Evolutionary conservation across 2,329 filamentous ascomycete genomes (phyloP).

Genomic region (Microdochium trichocladiopsis): DNA sequence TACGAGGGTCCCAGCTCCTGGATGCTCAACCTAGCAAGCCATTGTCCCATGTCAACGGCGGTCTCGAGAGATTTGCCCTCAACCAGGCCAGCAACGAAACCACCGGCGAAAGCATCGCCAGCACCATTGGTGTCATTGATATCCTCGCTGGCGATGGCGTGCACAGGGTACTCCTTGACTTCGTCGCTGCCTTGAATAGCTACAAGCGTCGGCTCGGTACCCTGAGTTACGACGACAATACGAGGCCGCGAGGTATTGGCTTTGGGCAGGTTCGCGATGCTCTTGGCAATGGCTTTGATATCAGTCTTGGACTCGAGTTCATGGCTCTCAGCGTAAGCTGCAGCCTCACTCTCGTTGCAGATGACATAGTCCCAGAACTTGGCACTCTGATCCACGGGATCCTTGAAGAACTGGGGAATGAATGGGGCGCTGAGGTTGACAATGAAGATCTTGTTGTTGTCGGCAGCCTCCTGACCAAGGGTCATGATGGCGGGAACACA

Average conservation of each 20-base stretch:
- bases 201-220: conserved; percentile 83
- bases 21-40: conserved; percentile 90
- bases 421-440: conserved; percentile 93
- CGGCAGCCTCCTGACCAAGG: conserved; percentile 82
- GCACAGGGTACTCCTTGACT: conserved; percentile 74
- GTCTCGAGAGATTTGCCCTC: conserved; percentile 74
- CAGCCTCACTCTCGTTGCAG: conserved; percentile 94
- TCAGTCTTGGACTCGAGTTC: conserved; percentile 57
- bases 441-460: conserved; percentile 84
- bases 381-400: conserved; percentile 75
- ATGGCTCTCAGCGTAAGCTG: conserved; percentile 79
- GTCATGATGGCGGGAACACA: conserved; percentile 86
- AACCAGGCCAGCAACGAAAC: conserved; percentile 84
- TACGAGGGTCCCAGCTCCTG: conserved; percentile 94
- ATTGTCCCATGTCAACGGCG: conserved; percentile 87
- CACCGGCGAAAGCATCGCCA: conserved; percentile 93
- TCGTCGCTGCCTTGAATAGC: conserved; percentile 65
- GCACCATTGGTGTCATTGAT: conserved; percentile 97
- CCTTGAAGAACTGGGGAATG: conserved; percentile 97
- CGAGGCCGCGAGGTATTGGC: conserved; percentile 79
- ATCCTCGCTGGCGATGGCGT: conserved; percentile 65
- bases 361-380: conserved; percentile 95
- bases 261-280: conserved; percentile 85
- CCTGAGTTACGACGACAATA: conserved; percentile 89
- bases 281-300: conserved; percentile 77